phyloP scores from a whole-genome alignment of 2,329 filamentous ascomycete species.

The Sclerotinia borealis region DNA sequence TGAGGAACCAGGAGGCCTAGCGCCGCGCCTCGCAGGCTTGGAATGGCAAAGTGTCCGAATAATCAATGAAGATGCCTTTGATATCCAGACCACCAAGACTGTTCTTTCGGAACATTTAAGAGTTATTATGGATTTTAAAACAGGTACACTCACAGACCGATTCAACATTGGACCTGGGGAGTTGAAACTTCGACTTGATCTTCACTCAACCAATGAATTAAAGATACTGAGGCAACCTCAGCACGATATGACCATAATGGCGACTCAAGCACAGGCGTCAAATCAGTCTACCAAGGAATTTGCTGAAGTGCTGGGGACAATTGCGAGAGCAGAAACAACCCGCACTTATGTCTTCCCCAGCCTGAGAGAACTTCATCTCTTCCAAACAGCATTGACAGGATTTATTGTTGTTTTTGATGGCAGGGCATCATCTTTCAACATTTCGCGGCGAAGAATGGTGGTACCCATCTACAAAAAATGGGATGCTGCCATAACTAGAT shows the following conservation, averaged over 20 bases:
- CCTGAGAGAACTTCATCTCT: conserved; percentile 65
- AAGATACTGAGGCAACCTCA: conserved; percentile 68
- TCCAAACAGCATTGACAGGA: conserved; percentile 74
- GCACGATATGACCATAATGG: conserved; percentile 67
- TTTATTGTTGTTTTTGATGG: conserved; percentile 71
- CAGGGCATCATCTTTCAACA: conserved; percentile 68
- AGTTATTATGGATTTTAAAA: conserved; percentile 67
- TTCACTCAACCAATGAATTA: conserved; percentile 52
- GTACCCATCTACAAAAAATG: conserved; percentile 93
- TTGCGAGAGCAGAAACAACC: conserved; percentile 56
- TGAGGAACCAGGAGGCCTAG: conserved; percentile 39
- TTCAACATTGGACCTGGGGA: conserved; percentile 77
- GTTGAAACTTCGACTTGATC: conserved; percentile 59
- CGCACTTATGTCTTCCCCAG: conserved; percentile 66
- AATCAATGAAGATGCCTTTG: conserved; percentile 60
- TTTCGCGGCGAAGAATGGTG: conserved; percentile 79
- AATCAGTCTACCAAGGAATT: conserved; percentile 59
- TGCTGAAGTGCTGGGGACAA: conserved; percentile 40
- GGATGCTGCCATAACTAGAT: conserved; percentile 73
- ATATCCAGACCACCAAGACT: conserved; percentile 55
- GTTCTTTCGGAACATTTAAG: conserved; percentile 72
- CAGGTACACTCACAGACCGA: conserved; percentile 74
- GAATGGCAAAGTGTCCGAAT: conserved; percentile 63
- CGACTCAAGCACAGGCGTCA: conserved; percentile 61
- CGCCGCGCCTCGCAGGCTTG: conserved; percentile 32